A percentile compares a stretch with the other conserved stretches of the same genome.
Evolutionary conservation across 1,284 basidiomycete genomes (phyloP).

Genomic region (Rugosomyces carneus): DNA sequence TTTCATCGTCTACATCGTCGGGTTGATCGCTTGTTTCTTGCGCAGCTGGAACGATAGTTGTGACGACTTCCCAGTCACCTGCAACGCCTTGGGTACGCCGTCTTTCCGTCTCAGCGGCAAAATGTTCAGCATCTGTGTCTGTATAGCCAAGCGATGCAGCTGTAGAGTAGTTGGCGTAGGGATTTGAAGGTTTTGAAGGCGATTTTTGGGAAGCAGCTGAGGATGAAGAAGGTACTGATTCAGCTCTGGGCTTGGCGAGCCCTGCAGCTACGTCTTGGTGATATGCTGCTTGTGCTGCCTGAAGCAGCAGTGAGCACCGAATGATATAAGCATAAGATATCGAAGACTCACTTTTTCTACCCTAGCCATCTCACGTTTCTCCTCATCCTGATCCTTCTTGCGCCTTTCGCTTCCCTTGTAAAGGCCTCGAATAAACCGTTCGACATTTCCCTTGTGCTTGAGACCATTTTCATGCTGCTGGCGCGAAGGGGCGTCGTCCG

Average conservation of each 20-base stretch:
- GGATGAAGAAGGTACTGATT: constrained; percentile 32
- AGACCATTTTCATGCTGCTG: constrained; percentile 91
- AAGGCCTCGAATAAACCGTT: constrained; percentile 84
- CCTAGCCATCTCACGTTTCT: constrained; percentile 79
- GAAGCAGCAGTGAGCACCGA: constrained; percentile 7
- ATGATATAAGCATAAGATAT: constrained; percentile 9
- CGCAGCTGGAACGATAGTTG: constrained; percentile 23
- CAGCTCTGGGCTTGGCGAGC: constrained; percentile 38
- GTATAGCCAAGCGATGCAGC: constrained; percentile 75
- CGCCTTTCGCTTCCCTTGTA: constrained; percentile 92
- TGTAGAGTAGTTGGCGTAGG: constrained; percentile 81
- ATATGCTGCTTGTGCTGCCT: constrained; percentile 74
- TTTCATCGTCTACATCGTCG: constrained; percentile 7
- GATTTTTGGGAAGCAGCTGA: constrained; percentile 36
- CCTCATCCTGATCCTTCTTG: constrained; percentile 82
- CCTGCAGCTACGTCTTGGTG: constrained; percentile 70
- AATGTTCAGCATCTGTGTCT: constrained; percentile 64
- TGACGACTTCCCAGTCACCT: constrained; percentile 81
- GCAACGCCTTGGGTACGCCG: constrained; percentile 64
- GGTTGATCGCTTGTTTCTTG: constrained; percentile 13
- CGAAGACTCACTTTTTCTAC: constrained; percentile 67
- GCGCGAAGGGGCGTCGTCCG: constrained; percentile 90
- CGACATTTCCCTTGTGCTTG: constrained; percentile 91
- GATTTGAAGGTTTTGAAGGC: constrained; percentile 54
- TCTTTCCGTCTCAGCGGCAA: constrained; percentile 51